Evolutionary conservation across 352 stramenopile species (phyloP).

Genomic region (Globisporangium nodosum): DNA sequence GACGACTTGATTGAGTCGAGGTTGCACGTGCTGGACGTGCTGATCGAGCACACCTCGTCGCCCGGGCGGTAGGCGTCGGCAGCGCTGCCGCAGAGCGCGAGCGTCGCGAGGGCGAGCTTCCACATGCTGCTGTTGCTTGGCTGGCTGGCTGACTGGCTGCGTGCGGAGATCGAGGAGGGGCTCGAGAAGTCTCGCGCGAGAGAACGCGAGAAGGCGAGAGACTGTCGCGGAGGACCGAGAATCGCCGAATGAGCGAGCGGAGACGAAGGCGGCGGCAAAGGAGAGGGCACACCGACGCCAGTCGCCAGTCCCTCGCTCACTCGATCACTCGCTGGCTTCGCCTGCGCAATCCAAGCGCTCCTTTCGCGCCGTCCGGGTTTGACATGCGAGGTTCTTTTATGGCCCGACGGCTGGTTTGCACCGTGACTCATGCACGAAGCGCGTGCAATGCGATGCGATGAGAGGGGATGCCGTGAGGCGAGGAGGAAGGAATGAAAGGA

Average conservation of each 20-base stretch:
- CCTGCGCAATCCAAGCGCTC: neutral
- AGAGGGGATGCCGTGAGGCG: too few species aligned
- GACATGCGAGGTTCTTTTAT: neutral
- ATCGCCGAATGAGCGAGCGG: neutral
- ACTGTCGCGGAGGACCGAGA: neutral
- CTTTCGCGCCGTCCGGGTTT: neutral
- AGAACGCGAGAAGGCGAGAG: neutral
- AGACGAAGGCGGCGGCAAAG: neutral
- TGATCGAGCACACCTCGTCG: slow-evolving; percentile 56
- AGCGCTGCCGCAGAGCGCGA: slow-evolving; percentile 15
- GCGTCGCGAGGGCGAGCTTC: slow-evolving; percentile 24
- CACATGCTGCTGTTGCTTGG: slow-evolving; percentile 15
- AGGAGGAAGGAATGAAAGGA: too few species aligned
- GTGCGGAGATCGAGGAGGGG: neutral
- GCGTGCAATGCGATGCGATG: too few species aligned
- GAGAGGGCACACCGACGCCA: too few species aligned
- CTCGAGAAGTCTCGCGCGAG: neutral
- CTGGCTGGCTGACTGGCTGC: neutral
- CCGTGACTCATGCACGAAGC: neutral
- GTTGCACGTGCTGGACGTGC: slow-evolving; percentile 34
- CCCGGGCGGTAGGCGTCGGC: slow-evolving; percentile 24
- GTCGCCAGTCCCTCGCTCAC: neutral
- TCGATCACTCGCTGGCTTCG: neutral
- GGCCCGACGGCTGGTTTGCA: too few species aligned
- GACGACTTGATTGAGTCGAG: slow-evolving; percentile 47